Conservation (phyloP, 2,329 filamentous ascomycete genomes). For the Calonectria montana region DNA sequence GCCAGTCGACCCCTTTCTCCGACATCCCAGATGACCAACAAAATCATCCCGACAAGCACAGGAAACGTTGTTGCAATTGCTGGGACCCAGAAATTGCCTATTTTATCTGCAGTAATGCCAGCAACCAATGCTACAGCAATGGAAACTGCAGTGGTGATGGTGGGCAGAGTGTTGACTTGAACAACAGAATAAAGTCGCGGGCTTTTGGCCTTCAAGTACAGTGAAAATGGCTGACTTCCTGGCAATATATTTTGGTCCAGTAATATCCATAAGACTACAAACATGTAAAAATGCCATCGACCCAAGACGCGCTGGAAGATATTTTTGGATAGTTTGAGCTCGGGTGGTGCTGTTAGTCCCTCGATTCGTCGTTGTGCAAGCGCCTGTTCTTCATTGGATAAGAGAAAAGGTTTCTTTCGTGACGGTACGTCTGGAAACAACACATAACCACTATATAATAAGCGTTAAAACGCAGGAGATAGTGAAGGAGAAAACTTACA, state of each 20-base stretch:
- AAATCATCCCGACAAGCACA: conserved; percentile 45
- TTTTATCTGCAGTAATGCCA: conserved; percentile 48
- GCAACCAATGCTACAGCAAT: conserved; percentile 49
- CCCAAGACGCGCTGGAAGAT: conserved; percentile 52
- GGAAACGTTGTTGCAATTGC: conserved; percentile 46
- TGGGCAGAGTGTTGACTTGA: conserved; percentile 55
- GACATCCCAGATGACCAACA: conserved; percentile 51
- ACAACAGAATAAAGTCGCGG: conserved; percentile 50
- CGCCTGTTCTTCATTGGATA: conserved; percentile 44
- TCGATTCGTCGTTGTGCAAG: conserved; percentile 46
- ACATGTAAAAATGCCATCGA: conserved; percentile 54
- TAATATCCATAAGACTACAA: conserved; percentile 51
- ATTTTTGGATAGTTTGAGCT: conserved; percentile 45
- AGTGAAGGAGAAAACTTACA: conserved; percentile 39
- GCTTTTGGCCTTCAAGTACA: conserved; percentile 54
- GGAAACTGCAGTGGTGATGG: conserved; percentile 51
- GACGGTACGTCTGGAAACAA: conserved; percentile 46
- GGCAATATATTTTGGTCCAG: conserved; percentile 52
- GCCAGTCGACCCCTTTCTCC: conserved; percentile 51
- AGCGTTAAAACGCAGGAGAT: too few species aligned
- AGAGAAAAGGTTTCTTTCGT: conserved; percentile 45
- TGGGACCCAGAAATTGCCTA: conserved; percentile 50
- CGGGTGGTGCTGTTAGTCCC: conserved; percentile 43
- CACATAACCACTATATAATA: conserved; percentile 48
- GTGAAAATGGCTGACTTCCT: conserved; percentile 49